phyloP scores from a whole-genome alignment of 106 monocot genomes.

The Dendrobium catenatum region DNA sequence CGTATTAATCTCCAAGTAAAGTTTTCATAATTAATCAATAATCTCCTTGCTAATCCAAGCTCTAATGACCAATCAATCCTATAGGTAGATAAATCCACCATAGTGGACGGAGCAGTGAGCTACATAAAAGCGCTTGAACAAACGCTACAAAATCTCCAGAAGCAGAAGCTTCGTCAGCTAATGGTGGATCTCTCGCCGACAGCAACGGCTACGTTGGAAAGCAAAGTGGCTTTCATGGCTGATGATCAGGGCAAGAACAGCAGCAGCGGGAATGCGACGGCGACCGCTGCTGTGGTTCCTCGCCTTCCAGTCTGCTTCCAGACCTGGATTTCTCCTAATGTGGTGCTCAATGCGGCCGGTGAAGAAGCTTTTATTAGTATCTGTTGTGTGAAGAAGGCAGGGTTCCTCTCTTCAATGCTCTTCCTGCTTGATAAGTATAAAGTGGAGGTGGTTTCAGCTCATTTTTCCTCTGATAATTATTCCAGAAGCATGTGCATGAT shows the following conservation, averaged over 20 bases:
- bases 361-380: constrained; percentile 5
- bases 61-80: too few relatives aligned
- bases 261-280: background rate
- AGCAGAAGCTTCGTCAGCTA: background rate
- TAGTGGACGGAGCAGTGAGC: constrained; percentile 12
- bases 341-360: constrained; percentile 9
- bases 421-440: constrained; percentile 4
- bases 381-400: constrained; percentile 2
- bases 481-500: constrained; percentile 13
- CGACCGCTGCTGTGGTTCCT: background rate
- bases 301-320: constrained; percentile 2
- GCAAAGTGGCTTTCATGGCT: background rate
- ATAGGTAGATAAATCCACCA: constrained; percentile 18
- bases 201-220: background rate
- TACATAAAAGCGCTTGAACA: constrained; percentile 7
- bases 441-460: constrained; percentile 7
- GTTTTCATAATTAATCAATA: too few relatives aligned
- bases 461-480: constrained; percentile 3
- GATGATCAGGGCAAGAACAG: background rate
- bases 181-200: background rate
- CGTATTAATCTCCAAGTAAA: too few relatives aligned
- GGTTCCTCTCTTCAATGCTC: background rate
- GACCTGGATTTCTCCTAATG: constrained; percentile 6
- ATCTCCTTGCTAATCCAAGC: too few relatives aligned
- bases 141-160: constrained; percentile 1